phyloP scores from a whole-genome alignment of 2,329 filamentous ascomycete genomes.

The Cordyceps tenuipes region DNA sequence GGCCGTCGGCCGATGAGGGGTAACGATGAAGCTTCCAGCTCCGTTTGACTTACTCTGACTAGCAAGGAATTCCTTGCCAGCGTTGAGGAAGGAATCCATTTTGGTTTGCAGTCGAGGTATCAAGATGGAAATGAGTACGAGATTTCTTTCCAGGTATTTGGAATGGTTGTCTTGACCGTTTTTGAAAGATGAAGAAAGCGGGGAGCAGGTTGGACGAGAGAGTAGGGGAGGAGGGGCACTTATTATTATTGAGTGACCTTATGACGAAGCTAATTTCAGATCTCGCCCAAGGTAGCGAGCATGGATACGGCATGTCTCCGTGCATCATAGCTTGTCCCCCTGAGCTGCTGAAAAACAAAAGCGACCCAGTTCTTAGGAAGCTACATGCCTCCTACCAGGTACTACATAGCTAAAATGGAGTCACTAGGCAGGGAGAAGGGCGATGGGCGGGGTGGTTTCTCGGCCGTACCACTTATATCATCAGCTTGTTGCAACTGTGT shows the following conservation, averaged over 20 bases:
- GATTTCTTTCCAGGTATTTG: neutral
- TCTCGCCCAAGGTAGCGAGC: too few species aligned
- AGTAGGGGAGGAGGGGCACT: neutral
- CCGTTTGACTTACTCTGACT: conserved; percentile 8
- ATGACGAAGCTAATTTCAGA: neutral
- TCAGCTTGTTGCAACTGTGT: neutral
- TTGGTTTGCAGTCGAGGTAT: neutral
- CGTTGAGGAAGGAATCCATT: conserved; percentile 32
- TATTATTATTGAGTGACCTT: conserved; percentile 1
- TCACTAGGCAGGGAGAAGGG: neutral
- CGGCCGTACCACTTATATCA: too few species aligned
- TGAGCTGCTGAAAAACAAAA: conserved; percentile 9
- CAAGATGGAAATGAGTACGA: neutral
- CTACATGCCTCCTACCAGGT: too few species aligned
- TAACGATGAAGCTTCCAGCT: neutral
- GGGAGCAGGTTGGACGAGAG: neutral
- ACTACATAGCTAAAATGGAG: neutral
- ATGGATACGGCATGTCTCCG: neutral
- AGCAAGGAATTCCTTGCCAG: conserved; percentile 29
- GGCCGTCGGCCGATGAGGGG: conserved; percentile 4
- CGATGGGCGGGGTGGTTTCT: too few species aligned
- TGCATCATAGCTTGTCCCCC: neutral
- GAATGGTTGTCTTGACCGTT: neutral
- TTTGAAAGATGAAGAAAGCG: neutral
- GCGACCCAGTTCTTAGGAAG: neutral